Conservation (phyloP, 2,329 filamentous ascomycete species). For the Aspergillus felis region DNA sequence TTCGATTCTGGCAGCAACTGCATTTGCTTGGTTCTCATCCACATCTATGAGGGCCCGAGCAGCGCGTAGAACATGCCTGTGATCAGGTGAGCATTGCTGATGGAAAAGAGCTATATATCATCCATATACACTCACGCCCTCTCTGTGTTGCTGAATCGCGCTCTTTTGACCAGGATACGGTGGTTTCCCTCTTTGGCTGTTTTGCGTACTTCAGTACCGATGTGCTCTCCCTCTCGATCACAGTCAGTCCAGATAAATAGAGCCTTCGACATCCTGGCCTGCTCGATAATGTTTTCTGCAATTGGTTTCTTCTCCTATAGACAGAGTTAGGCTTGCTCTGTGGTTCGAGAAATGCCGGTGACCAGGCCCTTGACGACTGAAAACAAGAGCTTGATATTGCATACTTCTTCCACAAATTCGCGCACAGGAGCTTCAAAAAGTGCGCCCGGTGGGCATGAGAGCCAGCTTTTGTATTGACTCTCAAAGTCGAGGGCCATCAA, state of each 20-base stretch:
- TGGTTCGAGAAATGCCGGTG: background rate
- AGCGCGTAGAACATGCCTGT: slow-evolving; percentile 78
- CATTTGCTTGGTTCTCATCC: slow-evolving; percentile 81
- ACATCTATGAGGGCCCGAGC: slow-evolving; percentile 72
- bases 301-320: slow-evolving; percentile 71
- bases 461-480: slow-evolving; percentile 71
- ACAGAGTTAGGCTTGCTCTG: slow-evolving; percentile 12
- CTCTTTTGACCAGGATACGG: slow-evolving; percentile 74
- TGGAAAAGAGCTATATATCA: background rate
- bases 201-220: slow-evolving; percentile 83
- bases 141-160: slow-evolving; percentile 94
- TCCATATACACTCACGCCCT: slow-evolving; percentile 59
- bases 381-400: slow-evolving; percentile 13
- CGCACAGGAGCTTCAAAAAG: slow-evolving; percentile 79
- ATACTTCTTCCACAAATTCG: slow-evolving; percentile 63
- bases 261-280: slow-evolving; percentile 68
- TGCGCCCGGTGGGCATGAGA: slow-evolving; percentile 68
- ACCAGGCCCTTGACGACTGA: background rate
- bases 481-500: slow-evolving; percentile 77
- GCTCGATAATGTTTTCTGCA: slow-evolving; percentile 76
- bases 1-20: slow-evolving; percentile 84
- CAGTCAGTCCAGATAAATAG: slow-evolving; percentile 99
- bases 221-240: slow-evolving; percentile 95
- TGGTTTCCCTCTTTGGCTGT: slow-evolving; percentile 72
- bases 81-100: background rate